These are phyloP conservation scores for Yarrowia sp. DNA, from an alignment of 805 yeast genomes.

Conservation along the genomic window DNA sequence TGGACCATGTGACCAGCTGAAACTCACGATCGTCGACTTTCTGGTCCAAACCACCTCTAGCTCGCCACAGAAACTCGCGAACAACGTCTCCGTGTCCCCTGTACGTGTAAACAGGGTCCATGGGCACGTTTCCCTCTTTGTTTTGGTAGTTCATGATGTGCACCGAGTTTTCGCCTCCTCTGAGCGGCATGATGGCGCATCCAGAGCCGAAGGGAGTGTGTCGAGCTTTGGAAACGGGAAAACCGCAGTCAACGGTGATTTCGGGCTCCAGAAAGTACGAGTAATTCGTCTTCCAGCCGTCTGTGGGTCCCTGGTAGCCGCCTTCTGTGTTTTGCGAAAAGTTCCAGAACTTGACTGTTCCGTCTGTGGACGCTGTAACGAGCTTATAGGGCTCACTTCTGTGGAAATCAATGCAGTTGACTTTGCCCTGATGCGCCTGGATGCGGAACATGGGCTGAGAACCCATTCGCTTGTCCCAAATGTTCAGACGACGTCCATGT, in stretches of 20 bases:
- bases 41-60: constrained; percentile 49
- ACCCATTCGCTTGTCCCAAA: constrained; percentile 90
- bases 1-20: constrained; percentile 92
- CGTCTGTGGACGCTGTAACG: constrained; percentile 83
- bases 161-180: constrained; percentile 75
- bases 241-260: constrained; percentile 64
- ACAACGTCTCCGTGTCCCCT: constrained; percentile 83
- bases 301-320: constrained; percentile 26
- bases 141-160: constrained; percentile 50
- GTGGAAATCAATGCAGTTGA: constrained; percentile 86
- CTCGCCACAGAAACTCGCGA: constrained; percentile 85
- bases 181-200: constrained; percentile 83
- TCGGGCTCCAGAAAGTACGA: constrained; percentile 42
- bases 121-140: constrained; percentile 39
- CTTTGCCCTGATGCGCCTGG: constrained; percentile 76
- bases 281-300: constrained; percentile 7
- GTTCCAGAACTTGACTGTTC: constrained; percentile 82
- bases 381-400: constrained; percentile 56
- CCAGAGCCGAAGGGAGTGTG: constrained; percentile 86
- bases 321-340: constrained; percentile 35
- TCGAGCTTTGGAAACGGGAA: constrained; percentile 87
- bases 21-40: constrained; percentile 70
- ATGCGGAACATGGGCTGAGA: constrained; percentile 68
- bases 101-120: constrained; percentile 59
- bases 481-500: constrained; percentile 73